These are phyloP conservation scores for Rugonectria rugulosa DNA, from an alignment of 2,329 filamentous ascomycete species.

Conservation along the genomic window DNA sequence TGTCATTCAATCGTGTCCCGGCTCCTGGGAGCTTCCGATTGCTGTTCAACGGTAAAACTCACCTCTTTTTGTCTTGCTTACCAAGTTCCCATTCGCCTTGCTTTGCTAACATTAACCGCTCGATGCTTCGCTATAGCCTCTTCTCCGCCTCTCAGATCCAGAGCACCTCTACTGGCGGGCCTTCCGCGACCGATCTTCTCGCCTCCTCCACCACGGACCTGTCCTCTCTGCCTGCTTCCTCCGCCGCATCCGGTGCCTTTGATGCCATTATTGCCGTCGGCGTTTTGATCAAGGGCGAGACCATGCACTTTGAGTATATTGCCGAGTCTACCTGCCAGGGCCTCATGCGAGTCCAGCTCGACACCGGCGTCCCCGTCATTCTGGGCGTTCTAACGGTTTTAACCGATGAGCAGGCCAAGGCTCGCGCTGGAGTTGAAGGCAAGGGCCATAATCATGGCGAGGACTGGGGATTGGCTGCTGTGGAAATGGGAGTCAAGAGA, in stretches of 20 bases:
- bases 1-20: constrained; percentile 86
- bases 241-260: constrained; percentile 69
- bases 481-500: constrained; percentile 91
- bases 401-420: constrained; percentile 85
- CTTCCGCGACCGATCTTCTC: constrained; percentile 79
- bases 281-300: constrained; percentile 97
- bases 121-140: constrained; percentile 64
- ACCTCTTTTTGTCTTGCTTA: constrained; percentile 25
- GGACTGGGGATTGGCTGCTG: constrained; percentile 94
- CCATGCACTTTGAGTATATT: constrained; percentile 99
- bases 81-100: not conserved
- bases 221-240: constrained; percentile 52
- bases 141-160: constrained; percentile 89
- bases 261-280: constrained; percentile 96
- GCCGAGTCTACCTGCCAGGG: constrained; percentile 89
- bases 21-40: constrained; percentile 93
- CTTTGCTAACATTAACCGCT: constrained; percentile 25
- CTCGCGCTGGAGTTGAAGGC: constrained; percentile 77
- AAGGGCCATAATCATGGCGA: constrained; percentile 89
- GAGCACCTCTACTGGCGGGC: constrained; percentile 67
- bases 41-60: constrained; percentile 78
- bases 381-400: constrained; percentile 93
- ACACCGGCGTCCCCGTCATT: constrained; percentile 86
- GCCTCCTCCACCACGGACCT: constrained; percentile 74
- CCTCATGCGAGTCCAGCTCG: constrained; percentile 92